phyloP scores from a whole-genome alignment of 2,329 filamentous ascomycete genomes.

The Botrytis sinoallii region DNA sequence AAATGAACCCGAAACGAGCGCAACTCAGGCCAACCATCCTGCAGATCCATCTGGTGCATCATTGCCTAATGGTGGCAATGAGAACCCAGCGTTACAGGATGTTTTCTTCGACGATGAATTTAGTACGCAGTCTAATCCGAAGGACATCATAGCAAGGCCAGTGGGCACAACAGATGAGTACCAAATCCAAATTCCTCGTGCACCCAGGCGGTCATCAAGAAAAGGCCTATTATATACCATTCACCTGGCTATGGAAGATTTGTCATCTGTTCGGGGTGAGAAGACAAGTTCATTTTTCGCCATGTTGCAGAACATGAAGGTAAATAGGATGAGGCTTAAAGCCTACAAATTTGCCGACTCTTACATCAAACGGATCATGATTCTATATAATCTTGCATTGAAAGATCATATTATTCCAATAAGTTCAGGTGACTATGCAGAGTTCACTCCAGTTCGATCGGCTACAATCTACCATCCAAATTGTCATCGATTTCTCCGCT shows the following conservation, averaged over 20 bases:
- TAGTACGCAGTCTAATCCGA: not conserved
- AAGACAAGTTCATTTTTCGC: not conserved
- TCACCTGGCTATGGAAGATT: not conserved
- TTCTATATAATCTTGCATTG: not conserved
- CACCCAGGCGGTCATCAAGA: not conserved
- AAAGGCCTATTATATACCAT: not conserved
- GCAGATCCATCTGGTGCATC: not conserved
- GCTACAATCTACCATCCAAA: not conserved
- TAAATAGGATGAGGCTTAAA: not conserved
- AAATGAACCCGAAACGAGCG: not conserved
- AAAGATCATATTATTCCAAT: not conserved
- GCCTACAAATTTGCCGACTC: not conserved
- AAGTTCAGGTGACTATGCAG: not conserved
- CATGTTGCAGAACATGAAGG: not conserved
- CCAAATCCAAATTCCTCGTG: not conserved
- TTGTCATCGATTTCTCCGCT: not conserved
- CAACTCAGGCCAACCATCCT: not conserved
- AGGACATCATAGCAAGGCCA: not conserved
- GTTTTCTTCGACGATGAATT: too few species aligned
- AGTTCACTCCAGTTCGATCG: not conserved
- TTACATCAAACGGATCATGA: not conserved
- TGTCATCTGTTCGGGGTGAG: not conserved
- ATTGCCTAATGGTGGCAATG: not conserved
- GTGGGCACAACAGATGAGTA: not conserved
- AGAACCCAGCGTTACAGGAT: accelerated